Base-by-base conservation (phyloP, 768 basidiomycete species). In the Amylocystis lapponica region DNA sequence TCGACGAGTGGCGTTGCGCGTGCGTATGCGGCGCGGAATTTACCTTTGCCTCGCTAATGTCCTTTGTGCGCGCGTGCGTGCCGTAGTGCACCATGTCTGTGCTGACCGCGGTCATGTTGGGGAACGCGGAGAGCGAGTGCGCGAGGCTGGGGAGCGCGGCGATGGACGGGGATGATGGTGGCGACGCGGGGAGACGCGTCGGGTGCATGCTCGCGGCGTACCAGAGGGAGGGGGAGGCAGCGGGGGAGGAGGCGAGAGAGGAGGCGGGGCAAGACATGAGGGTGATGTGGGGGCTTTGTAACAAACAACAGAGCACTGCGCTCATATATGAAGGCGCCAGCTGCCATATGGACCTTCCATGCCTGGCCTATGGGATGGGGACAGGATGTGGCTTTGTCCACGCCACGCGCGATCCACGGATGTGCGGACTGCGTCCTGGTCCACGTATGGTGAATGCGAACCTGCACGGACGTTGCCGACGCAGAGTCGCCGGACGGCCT, bases 81-180 rank as follows among this genome's bases (percentile, higher is more conserved):
- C 56, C 54, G 52, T 56, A 55, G 53, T 56, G 50, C 23, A 60
- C 53, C 59, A 60, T 60, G 49, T 60, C 59, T 45, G 48, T 54
- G 29, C 55, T 47, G 31, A 60, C 56, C 19, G 48, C 19, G 41
- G 59, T 60, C 56, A 60, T 58, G 19, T 45, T 56, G 17, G 59
- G 56, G 53, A 60, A 55, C 17, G 53, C 35, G 6, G 59, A 58
- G 32, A 60, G 51, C 41, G 59, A 58, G 46, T 60, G 59, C 30
- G 59, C 49, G 47, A 60, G 51, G 47, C 56, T 58, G 14, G 59
- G 59, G 3, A 60, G 44, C 5, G 59, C 45, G 2, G 59, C 51
- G 47, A 60, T 60, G 36, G 46, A 32, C 2, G 47, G 43, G 32
- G 48, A 36, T 31, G 45, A 49, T 27, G 36, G 34, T 11, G 36